Base-by-base conservation (phyloP, 805 yeast genomes). In the Wickerhamomyces queroliae region DNA sequence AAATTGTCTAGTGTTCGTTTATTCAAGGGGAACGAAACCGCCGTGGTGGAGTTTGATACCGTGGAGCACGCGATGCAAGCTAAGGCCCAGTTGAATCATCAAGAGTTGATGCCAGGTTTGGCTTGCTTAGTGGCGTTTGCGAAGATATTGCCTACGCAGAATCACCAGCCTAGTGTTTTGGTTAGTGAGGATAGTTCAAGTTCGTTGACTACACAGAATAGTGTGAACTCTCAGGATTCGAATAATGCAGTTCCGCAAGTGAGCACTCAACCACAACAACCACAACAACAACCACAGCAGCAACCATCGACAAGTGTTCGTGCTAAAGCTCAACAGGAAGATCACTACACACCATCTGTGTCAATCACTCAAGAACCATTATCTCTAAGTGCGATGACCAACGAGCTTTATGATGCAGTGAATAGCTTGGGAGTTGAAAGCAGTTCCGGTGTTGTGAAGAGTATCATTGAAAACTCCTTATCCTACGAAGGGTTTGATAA, bases 71-170 rank as follows among this genome's bases (percentile, higher is more conserved):
- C 99, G 8, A 78, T 85, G 70, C 74, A 71, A 35, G 88, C 96
- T 37, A 80, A 81, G 54, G 83, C 86, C 13, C 76, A 71, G 36
- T 72, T 90, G 54, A 87, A 84, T 53, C 95, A 89, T 46, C 79
- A 81, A 47, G 96, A 91, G 53, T 69, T 91, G 29, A 74, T 80
- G 44, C 86, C 91, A 2, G 95, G 95, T 4, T 70, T 76, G 20
- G 77, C 83, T 15, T 77, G 93, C 56, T 67, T 77, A 29, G 86
- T 88, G 28, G 86, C 90, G 0, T 93, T 88, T 69, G 97, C 96
- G 4, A 85, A 83, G 53, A 74, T 88, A 24, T 52, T 60, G 49
- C 73, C 63, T 28, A 56, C 44, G 44, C 49, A 61, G 53, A 45
- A 40, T 19, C 30, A 30, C 15, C 33, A 30, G 19, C 33, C 33